These are phyloP conservation scores for Aureoboletus auriporus DNA, from an alignment of 768 basidiomycete species.

Conservation along the genomic window DNA sequence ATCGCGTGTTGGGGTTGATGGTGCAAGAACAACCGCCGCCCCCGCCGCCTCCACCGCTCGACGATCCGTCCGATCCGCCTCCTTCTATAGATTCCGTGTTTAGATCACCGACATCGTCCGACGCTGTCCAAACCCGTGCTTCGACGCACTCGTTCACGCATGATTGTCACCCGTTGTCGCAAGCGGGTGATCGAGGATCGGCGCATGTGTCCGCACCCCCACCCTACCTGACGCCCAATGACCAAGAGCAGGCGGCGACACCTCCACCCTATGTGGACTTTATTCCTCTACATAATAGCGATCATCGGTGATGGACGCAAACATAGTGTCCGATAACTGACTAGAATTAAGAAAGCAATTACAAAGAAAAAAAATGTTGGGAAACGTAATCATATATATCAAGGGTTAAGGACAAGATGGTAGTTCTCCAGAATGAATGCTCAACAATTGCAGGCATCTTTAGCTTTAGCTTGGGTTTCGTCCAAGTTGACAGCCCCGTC, in stretches of 20 bases:
- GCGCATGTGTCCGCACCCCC: constrained; percentile 66
- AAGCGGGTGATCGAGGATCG: constrained; percentile 31
- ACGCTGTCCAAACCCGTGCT: constrained; percentile 12
- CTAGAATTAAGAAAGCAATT: constrained; percentile 28
- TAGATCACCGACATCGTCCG: constrained; percentile 32
- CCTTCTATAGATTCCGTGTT: constrained; percentile 85
- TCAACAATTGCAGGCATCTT: constrained; percentile 83
- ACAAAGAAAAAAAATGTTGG: constrained; percentile 14
- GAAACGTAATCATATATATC: constrained; percentile 22
- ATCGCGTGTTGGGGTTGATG: constrained; percentile 56
- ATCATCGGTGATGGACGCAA: constrained; percentile 7
- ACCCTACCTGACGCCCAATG: constrained; percentile 59
- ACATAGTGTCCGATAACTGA: constrained; percentile 7
- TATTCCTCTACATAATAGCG: constrained; percentile 11
- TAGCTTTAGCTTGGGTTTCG: constrained; percentile 60
- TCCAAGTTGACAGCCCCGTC: constrained; percentile 64
- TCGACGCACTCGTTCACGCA: constrained; percentile 28
- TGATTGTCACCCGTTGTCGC: constrained; percentile 30
- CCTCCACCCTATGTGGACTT: constrained; percentile 66
- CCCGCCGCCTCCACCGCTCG: constrained; percentile 78
- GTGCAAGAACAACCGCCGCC: constrained; percentile 58
- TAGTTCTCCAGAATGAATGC: constrained; percentile 15
- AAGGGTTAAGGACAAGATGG: constrained; percentile 15
- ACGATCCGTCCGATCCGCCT: constrained; percentile 85
- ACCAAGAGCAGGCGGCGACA: constrained; percentile 49